Conservation (phyloP, 495 filamentous ascomycete species). For the Parathielavia appendiculata region DNA sequence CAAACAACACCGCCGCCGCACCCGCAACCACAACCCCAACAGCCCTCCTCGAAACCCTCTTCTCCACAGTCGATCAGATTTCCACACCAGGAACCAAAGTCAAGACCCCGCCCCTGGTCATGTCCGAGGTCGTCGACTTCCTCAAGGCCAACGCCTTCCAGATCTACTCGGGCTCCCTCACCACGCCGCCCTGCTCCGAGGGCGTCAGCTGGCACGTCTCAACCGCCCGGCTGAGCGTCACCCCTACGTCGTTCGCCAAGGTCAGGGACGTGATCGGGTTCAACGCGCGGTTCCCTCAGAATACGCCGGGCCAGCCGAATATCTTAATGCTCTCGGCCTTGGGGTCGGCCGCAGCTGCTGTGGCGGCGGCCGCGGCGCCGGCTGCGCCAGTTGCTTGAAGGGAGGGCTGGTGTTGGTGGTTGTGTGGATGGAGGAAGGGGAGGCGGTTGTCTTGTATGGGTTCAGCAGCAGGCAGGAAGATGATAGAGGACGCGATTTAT, state of each 20-base stretch:
- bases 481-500: no score
- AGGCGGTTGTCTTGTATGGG: no score
- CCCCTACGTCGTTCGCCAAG: constrained; percentile 48
- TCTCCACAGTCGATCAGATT: constrained; percentile 49
- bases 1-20: constrained; percentile 1
- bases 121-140: constrained; percentile 48
- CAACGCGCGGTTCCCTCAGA: constrained; percentile 61
- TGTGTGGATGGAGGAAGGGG: not conserved
- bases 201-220: constrained; percentile 55
- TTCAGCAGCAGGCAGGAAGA: no score
- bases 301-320: constrained; percentile 50
- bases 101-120: constrained; percentile 51
- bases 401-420: not conserved
- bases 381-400: no score
- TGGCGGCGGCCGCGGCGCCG: constrained; percentile 1
- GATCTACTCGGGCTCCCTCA: constrained; percentile 52
- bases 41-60: constrained; percentile 51
- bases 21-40: constrained; percentile 30
- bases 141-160: constrained; percentile 48
- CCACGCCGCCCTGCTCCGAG: constrained; percentile 65
- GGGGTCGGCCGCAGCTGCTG: constrained; percentile 16
- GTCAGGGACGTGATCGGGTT: constrained; percentile 58
- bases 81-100: constrained; percentile 49
- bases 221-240: constrained; percentile 46
- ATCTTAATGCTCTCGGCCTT: constrained; percentile 35